Evolutionary conservation across 2,329 filamentous ascomycete species (phyloP), one percentile per base, ranked within the genome.

Genomic region (Epichloe coenophiala): DNA sequence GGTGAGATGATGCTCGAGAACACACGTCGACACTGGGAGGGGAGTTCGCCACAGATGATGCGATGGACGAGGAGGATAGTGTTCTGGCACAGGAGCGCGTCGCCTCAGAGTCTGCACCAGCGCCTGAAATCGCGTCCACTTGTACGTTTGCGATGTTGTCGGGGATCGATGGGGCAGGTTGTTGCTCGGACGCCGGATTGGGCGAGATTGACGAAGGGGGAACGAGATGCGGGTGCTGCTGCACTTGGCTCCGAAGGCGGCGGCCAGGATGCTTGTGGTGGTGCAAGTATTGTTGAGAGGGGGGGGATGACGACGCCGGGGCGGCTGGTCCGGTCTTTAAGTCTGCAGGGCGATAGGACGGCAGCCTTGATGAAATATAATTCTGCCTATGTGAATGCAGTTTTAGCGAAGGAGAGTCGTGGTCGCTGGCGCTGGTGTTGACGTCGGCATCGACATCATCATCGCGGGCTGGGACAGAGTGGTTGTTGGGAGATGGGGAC

Each of bases 361-460:
- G 75, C 56, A 78, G 64, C 58, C 78, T 78, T 54, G 75, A 78
- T 39, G 74, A 72, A 59, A 70, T 77, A 62, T 78, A 71, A 60
- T 61, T 74, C 56, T 74, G 73, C 50, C 75, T 73, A 62, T 78
- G 75, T 43, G 64, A 62, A 57, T 78, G 72, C 49, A 61, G 54
- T 51, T 54, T 57, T 48, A 55, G 48, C 31, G 41, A 40, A 43
- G 44, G 44, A 48, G 17, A 19, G 17, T 41, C 21, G 41, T 35
- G 11, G 42, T 41, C 42, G 49, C 43, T 36, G 31, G 45, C 27
- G 43, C 19, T 45, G 36, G 15, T 17, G 23, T 44, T 11, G 39
- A 43, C 39, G 45, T 44, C 27, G 39, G 19, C 46, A 35, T 44
- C 11, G 23, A 36, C 45, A 45, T 35, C 40, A 45, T 41, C 43